Evolutionary conservation across 1,284 basidiomycete genomes (phyloP).

Genomic region (Somion occarium): DNA sequence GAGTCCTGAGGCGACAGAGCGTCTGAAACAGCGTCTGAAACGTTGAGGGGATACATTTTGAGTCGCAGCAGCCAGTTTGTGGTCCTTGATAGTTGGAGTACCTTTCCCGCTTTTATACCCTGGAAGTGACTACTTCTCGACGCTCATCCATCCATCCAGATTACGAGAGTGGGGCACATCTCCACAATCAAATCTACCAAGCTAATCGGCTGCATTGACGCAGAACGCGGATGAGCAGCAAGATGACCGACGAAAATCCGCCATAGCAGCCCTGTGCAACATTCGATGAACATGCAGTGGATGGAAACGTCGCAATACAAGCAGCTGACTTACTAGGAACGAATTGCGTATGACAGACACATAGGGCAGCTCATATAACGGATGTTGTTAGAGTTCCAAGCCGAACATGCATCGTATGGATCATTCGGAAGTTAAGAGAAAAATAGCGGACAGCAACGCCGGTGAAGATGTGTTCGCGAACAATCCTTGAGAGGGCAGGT

Average conservation of each 20-base stretch:
- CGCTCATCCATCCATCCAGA: neutral
- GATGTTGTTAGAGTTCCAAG: neutral
- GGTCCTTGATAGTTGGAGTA: no score
- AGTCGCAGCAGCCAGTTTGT: neutral
- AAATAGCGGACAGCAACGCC: neutral
- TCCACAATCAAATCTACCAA: neutral
- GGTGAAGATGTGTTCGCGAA: neutral
- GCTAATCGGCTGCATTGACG: neutral
- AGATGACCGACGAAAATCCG: constrained; percentile 8
- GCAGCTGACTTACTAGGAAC: constrained; percentile 2
- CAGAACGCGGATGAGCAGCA: neutral
- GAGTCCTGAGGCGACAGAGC: constrained; percentile 35
- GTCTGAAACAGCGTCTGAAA: constrained; percentile 9
- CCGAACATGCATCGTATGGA: constrained; percentile 1
- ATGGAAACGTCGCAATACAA: neutral
- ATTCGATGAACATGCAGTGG: neutral
- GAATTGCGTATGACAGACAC: neutral
- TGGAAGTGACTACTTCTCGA: no score
- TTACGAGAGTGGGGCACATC: constrained; percentile 1
- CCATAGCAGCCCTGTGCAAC: neutral
- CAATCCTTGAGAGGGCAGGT: neutral
- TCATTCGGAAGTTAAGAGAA: neutral
- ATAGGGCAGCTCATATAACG: constrained; percentile 1
- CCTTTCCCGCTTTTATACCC: neutral
- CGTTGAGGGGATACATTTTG: constrained; percentile 10